Evolutionary conservation across 192 early-diverging fungal genomes (phyloP), one percentile per base, ranked within the genome.

Genomic region (Umbelopsis sp.): DNA sequence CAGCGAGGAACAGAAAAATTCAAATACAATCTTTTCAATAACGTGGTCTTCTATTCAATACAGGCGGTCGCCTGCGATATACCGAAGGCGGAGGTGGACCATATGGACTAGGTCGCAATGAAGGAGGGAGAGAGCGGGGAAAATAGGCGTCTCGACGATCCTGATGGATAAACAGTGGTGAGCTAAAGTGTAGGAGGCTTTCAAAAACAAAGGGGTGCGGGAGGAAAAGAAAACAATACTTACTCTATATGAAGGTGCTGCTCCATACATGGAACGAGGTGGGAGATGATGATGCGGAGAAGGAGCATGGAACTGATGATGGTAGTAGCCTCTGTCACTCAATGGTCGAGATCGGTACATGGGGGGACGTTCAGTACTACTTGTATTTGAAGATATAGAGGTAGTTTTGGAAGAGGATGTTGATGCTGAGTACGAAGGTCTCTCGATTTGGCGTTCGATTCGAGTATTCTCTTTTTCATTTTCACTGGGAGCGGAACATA

Each of bases 281-380:
- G 54, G 31, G 8, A 38, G 36, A 38, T 38, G 36, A 41, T 41
- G 38, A 41, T 41, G 38, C 7, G 38, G 4, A 29, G 56, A 31
- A 32, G 56, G 31, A 17, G 56, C 29, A 32, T 32, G 56, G 11
- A 34, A 34, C 25, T 29, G 56, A 26, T 62, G 56, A 62, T 62
- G 56, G 6, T 62, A 41, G 38, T 41, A 62, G 34, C 56, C 56
- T 62, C 56, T 26, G 56, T 62, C 56, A 62, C 56, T 62, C 56
- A 62, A 32, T 5, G 56, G 56, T 62, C 56, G 56, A 62, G 56
- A 36, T 36, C 56, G 56, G 31, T 62, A 62, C 26, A 32, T 34
- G 26, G 26, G 29, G 17, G 56, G 31, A 41, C 38, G 38, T 11
- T 41, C 38, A 41, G 38, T 41, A 0, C n/a, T n/a, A n/a, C 56